These are phyloP conservation scores for Suillus hirtellus DNA, from an alignment of 768 basidiomycete genomes.

Conservation along the genomic window DNA sequence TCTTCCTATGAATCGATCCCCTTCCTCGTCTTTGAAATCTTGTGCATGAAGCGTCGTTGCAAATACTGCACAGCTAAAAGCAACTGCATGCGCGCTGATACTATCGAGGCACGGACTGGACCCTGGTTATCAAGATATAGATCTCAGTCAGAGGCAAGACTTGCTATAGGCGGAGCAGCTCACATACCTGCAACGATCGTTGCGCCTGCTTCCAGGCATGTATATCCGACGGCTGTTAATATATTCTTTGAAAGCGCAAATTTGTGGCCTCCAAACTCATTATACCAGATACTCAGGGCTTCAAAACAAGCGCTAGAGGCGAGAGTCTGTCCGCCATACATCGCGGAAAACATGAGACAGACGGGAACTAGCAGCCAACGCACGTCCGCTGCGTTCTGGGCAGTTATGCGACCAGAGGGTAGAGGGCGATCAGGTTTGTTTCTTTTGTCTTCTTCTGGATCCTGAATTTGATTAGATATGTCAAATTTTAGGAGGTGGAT, in stretches of 20 bases:
- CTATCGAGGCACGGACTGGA: conserved; percentile 10
- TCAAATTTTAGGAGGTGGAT: conserved; percentile 39
- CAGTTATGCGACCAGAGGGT: conserved; percentile 37
- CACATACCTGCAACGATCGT: conserved; percentile 29
- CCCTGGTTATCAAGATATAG: conserved; percentile 11
- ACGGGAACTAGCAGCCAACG: conserved; percentile 30
- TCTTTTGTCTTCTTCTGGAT: conserved; percentile 34
- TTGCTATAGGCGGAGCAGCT: too few species aligned
- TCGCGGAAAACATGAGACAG: conserved; percentile 29
- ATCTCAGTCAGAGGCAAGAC: background rate
- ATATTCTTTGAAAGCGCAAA: conserved; percentile 27
- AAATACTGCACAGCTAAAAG: conserved; percentile 24
- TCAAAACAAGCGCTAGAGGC: conserved; percentile 26
- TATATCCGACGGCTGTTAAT: conserved; percentile 27
- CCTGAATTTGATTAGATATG: conserved; percentile 37
- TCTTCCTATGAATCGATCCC: conserved; percentile 33
- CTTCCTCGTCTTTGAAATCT: conserved; percentile 35
- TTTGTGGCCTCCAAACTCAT: conserved; percentile 27
- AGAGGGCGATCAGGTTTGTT: conserved; percentile 42
- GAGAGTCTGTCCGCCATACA: conserved; percentile 28
- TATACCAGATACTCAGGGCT: conserved; percentile 31
- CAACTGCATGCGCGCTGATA: conserved; percentile 23
- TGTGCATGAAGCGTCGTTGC: conserved; percentile 26
- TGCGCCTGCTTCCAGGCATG: conserved; percentile 30
- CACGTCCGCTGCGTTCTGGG: conserved; percentile 28